These are phyloP conservation scores for Dalechampia spathulata DNA, from an alignment of 441 rosid species.

Conservation along the genomic window DNA sequence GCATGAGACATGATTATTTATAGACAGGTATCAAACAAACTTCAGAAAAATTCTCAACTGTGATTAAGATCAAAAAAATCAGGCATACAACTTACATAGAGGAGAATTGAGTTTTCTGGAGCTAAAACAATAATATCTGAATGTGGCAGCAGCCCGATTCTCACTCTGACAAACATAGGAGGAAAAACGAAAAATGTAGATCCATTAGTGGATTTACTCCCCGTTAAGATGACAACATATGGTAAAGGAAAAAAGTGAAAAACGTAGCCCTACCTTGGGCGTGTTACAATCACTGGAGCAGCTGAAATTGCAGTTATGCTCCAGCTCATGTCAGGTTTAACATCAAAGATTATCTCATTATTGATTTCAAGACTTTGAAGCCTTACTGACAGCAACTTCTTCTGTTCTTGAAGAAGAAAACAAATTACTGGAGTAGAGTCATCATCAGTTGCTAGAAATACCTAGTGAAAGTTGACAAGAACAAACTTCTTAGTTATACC, in stretches of 20 bases:
- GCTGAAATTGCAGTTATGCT: constrained; percentile 86
- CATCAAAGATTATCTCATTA: constrained; percentile 65
- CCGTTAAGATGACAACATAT: constrained; percentile 8
- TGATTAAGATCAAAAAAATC: not conserved
- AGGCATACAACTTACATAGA: constrained; percentile 61
- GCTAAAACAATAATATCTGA: constrained; percentile 75
- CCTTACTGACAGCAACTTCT: constrained; percentile 76
- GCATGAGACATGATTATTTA: not conserved
- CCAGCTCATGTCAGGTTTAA: constrained; percentile 94
- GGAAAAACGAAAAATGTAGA: constrained; percentile 10
- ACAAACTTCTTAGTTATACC: not conserved
- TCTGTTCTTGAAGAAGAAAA: constrained; percentile 88
- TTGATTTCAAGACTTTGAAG: constrained; percentile 82
- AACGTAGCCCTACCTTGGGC: constrained; percentile 50
- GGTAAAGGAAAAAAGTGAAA: constrained; percentile 5
- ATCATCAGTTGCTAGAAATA: constrained; percentile 86
- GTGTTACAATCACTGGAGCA: constrained; percentile 80
- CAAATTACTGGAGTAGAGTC: constrained; percentile 75
- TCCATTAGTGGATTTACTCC: constrained; percentile 9
- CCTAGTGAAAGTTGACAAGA: constrained; percentile 39
- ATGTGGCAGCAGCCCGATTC: constrained; percentile 60
- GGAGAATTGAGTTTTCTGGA: constrained; percentile 75
- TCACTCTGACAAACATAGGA: constrained; percentile 44
- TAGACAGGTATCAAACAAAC: not conserved
- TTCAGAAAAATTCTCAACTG: too few species aligned